Base-by-base conservation (phyloP, 2,329 filamentous ascomycete genomes). In the Paracoccidioides brasiliensis region DNA sequence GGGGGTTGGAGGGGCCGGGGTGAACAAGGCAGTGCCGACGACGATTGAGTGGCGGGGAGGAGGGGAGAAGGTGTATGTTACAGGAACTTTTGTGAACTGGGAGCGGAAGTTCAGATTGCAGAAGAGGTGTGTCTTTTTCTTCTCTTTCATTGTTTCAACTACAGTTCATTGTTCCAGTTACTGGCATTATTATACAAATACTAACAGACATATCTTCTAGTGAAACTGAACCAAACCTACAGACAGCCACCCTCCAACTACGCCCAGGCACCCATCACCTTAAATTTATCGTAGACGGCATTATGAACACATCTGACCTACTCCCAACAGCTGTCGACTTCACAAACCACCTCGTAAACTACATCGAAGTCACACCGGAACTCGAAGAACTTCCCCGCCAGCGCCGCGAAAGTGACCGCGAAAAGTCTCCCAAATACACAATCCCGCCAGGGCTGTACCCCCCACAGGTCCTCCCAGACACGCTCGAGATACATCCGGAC, bases 291-390 rank as follows among this genome's bases (percentile, higher is more conserved):
- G 90, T 96, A 52, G 91, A 97, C 72, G 88, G 87, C 57, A 85
- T 91, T 66, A 95, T 96, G 89, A 82, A 85, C 67, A 93, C 90
- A 12, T 93, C 89, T 14, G 83, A 87, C 58, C 82, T 86, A 60
- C 78, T 96, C 55, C 91, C 93, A 12, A 97, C 93, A 0, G 95
- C 93, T 1, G 93, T 98, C 57, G 93, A 98, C 70, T 96, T 94
- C 69, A 94, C 90, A 61, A 97, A 97, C 74, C 95, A 95, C 67
- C 78, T 98, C 15, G 91, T 98, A 72, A 98, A 98, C 73, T 98
- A 97, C 69, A 88, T 98, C 66, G 93, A 98, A 74, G 87, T 97
- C 59, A 88, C 80, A 64, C 53, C 60, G 8, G 85, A 90, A 65
- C 72, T 84, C 30, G 62, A 63, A 49, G 66, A 67, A 42, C 58